These are phyloP conservation scores for Desmodesmus armatus DNA, from an alignment of 139 green algal species.

Conservation along the genomic window DNA sequence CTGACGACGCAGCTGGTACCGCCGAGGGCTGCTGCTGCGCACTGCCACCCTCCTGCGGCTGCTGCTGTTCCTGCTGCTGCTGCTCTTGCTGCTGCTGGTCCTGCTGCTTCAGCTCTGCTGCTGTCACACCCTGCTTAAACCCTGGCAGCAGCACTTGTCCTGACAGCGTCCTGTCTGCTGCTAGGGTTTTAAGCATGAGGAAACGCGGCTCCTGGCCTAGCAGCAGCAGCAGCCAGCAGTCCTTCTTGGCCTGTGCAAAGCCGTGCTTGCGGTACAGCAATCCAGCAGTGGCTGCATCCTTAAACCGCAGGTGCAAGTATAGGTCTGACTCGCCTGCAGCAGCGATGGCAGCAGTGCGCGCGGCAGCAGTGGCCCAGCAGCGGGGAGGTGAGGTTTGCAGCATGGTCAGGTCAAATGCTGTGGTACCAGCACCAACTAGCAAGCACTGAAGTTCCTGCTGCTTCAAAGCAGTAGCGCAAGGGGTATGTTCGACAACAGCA, in stretches of 20 bases:
- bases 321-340: conserved; percentile 52
- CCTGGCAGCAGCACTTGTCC: neutral
- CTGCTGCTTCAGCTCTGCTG: neutral
- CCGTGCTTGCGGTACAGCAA: conserved; percentile 39
- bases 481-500: too few species aligned
- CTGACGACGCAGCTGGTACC: too few species aligned
- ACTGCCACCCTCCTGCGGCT: neutral
- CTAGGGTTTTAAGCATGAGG: conserved; percentile 34
- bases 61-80: neutral
- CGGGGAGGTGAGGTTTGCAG: too few species aligned
- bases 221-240: conserved; percentile 32
- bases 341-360: too few species aligned
- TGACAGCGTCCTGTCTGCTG: neutral
- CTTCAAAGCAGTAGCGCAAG: neutral
- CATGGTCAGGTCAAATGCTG: too few species aligned
- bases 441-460: neutral
- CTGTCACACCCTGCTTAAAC: too few species aligned
- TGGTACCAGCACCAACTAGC: neutral
- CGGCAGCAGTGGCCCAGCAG: too few species aligned
- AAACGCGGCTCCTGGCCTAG: conserved; percentile 36
- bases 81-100: neutral
- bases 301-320: conserved; percentile 71
- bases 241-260: neutral
- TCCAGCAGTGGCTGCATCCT: conserved; percentile 28
- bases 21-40: too few species aligned